Conservation (phyloP, 179 eudicot genomes). For the Amaranthus tricolor region DNA sequence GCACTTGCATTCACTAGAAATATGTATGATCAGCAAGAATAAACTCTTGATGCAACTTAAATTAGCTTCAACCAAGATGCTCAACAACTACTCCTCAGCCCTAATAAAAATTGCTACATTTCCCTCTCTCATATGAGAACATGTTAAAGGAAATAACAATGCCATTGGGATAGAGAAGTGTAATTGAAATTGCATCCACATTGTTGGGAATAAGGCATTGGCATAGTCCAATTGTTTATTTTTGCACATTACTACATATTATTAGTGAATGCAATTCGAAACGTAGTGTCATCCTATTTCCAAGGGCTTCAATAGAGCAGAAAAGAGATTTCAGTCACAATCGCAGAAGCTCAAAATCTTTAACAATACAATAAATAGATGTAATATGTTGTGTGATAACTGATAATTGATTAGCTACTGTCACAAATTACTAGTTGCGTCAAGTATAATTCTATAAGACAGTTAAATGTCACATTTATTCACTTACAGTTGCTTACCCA, state of each 20-base stretch:
- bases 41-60: too few species aligned
- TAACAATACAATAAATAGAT: neutral
- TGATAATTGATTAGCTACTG: neutral
- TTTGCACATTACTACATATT: neutral
- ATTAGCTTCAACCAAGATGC: neutral
- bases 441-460: neutral
- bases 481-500: neutral
- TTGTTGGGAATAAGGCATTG: neutral
- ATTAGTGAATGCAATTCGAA: neutral
- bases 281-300: neutral
- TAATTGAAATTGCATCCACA: neutral
- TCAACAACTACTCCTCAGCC: neutral
- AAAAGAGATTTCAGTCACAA: too few species aligned
- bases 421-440: neutral
- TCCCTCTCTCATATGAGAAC: neutral
- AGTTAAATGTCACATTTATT: neutral
- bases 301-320: neutral
- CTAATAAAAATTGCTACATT: neutral
- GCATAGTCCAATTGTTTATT: neutral
- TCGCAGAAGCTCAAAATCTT: too few species aligned
- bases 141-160: too few species aligned
- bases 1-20: too few species aligned
- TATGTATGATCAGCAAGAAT: too few species aligned
- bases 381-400: neutral
- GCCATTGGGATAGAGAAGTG: too few species aligned